Evolutionary conservation across 2,329 filamentous ascomycete genomes (phyloP).

Genomic region (Neurospora sp.): DNA sequence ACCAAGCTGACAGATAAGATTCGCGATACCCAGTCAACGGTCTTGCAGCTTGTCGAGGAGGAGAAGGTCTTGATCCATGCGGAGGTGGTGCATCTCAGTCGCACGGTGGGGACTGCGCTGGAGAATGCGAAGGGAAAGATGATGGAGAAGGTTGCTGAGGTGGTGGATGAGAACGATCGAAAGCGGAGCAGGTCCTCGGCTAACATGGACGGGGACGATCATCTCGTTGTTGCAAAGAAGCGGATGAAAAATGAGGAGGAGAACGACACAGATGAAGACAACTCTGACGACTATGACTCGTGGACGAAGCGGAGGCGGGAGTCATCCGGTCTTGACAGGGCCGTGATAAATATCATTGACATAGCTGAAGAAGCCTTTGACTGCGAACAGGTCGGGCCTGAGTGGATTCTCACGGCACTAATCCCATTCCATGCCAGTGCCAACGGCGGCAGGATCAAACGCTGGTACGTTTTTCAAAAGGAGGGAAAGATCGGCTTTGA

Average conservation of each 20-base stretch:
- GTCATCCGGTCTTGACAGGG: neutral
- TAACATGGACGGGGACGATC: neutral
- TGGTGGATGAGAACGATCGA: neutral
- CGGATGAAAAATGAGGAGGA: neutral
- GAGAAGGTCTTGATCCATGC: neutral
- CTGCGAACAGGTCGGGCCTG: accelerated
- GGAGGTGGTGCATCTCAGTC: neutral
- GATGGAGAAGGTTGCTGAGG: neutral
- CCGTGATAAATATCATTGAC: neutral
- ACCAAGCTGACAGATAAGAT: neutral
- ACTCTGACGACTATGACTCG: neutral
- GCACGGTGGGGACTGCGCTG: neutral
- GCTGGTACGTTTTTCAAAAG: neutral
- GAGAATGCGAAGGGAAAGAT: neutral
- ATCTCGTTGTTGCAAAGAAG: neutral
- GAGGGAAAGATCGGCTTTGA: neutral
- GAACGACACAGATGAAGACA: neutral
- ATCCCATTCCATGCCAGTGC: neutral
- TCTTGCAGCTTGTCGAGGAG: neutral
- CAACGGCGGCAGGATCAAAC: neutral
- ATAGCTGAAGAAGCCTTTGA: neutral
- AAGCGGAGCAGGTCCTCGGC: neutral
- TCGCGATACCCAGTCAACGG: neutral
- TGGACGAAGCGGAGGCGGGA: neutral
- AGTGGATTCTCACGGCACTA: neutral